Evolutionary conservation across 768 basidiomycete species (phyloP).

Genomic region (Suillus weaverae): DNA sequence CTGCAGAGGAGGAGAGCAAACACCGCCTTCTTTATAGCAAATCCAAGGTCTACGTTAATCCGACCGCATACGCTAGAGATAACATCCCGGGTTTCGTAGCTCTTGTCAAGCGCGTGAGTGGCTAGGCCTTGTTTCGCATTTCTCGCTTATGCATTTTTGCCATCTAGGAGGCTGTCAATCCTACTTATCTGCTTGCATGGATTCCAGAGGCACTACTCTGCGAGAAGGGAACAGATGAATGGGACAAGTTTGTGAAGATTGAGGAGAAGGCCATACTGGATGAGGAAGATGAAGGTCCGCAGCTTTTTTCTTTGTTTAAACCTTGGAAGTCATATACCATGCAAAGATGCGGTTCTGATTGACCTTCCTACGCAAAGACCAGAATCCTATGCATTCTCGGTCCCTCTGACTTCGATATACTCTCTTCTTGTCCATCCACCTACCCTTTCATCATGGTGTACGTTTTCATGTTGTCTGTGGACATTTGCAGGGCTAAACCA

Average conservation of each 20-base stretch:
- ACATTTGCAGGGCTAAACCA: not conserved
- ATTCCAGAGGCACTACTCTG: constrained; percentile 85
- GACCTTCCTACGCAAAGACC: constrained; percentile 81
- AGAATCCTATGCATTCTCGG: constrained; percentile 95
- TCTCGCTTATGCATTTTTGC: constrained; percentile 14
- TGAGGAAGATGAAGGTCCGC: constrained; percentile 74
- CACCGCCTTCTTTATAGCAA: constrained; percentile 85
- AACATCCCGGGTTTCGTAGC: constrained; percentile 94
- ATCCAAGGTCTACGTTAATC: constrained; percentile 94
- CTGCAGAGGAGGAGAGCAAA: constrained; percentile 53
- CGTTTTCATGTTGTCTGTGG: constrained; percentile 25
- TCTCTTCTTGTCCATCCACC: constrained; percentile 86
- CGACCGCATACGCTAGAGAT: constrained; percentile 87
- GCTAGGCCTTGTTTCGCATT: constrained; percentile 10
- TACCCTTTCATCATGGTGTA: constrained; percentile 83
- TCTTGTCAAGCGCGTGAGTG: constrained; percentile 81
- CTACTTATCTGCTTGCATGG: constrained; percentile 86
- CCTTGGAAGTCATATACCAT: not conserved
- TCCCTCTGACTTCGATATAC: constrained; percentile 85
- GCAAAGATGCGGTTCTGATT: constrained; percentile 77
- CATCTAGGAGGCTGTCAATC: constrained; percentile 67
- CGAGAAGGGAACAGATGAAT: constrained; percentile 79
- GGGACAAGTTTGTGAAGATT: constrained; percentile 86
- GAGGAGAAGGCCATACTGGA: constrained; percentile 62
- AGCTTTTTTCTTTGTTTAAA: constrained; percentile 14